These are phyloP conservation scores for Wickerhamomyces hampshirensis DNA, from an alignment of 805 yeast genomes.

Conservation along the genomic window DNA sequence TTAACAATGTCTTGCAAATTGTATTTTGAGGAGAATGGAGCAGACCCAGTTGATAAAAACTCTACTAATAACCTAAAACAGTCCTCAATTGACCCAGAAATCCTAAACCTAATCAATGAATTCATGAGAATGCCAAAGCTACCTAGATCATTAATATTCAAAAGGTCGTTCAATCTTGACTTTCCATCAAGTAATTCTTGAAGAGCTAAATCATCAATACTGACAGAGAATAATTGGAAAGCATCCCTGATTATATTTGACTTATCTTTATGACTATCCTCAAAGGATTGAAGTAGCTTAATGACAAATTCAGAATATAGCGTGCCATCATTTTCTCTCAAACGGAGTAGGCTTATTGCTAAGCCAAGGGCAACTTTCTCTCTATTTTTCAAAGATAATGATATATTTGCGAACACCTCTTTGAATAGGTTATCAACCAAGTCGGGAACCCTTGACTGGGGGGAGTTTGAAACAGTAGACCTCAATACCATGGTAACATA, in stretches of 20 bases:
- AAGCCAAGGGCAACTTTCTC: constrained; percentile 30
- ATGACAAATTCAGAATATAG: constrained; percentile 11
- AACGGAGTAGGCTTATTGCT: constrained; percentile 30
- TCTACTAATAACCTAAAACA: not conserved
- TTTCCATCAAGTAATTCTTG: not conserved
- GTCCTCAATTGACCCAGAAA: not conserved
- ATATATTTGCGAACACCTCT: constrained; percentile 40
- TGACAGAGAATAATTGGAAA: constrained; percentile 7
- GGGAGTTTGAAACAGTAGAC: not conserved
- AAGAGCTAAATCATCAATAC: not conserved
- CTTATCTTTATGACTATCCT: not conserved
- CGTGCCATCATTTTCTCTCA: constrained; percentile 17
- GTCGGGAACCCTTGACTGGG: constrained; percentile 21
- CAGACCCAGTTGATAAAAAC: constrained; percentile 26
- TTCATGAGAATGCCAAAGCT: too few relatives aligned
- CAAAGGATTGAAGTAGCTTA: constrained; percentile 3
- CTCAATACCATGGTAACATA: constrained; percentile 30
- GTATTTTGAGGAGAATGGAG: constrained; percentile 30
- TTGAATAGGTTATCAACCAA: constrained; percentile 37
- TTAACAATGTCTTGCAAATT: constrained; percentile 27
- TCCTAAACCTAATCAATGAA: too few relatives aligned
- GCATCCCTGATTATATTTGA: constrained; percentile 11
- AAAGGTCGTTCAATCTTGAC: not conserved
- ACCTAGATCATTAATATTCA: too few relatives aligned
- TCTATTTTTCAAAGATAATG: constrained; percentile 38